phyloP scores from a whole-genome alignment of 2,329 filamentous ascomycete genomes.

The Microsporum audouinii region DNA sequence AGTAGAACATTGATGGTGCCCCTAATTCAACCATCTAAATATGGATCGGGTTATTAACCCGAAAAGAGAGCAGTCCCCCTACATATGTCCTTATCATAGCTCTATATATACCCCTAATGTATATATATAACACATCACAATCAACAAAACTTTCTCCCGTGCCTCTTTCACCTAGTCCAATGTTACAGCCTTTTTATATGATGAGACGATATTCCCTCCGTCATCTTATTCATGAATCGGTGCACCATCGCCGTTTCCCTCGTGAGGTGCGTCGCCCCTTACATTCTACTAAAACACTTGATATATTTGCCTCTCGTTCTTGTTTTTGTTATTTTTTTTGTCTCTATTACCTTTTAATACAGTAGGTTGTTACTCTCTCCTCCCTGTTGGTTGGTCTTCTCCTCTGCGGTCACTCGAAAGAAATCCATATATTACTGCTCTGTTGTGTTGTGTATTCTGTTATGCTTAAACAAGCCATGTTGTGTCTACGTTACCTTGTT shows the following conservation, averaged over 20 bases:
- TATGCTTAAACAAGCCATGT: not conserved
- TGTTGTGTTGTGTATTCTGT: not conserved
- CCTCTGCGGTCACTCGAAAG: not conserved
- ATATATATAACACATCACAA: too few relatives aligned
- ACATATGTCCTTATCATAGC: not conserved
- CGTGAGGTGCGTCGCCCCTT: not conserved
- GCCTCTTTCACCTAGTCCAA: not conserved
- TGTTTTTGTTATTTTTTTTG: not conserved
- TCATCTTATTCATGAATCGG: not conserved
- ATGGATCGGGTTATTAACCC: not conserved
- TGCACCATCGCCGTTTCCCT: not conserved
- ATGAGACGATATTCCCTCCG: not conserved
- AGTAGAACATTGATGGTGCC: not conserved
- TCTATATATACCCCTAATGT: not conserved
- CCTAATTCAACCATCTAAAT: not conserved
- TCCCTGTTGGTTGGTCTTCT: not conserved
- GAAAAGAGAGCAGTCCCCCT: not conserved
- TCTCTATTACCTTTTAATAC: not conserved
- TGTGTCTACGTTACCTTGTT: not conserved
- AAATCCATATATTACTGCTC: not conserved
- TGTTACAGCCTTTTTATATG: not conserved
- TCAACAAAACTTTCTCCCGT: too few relatives aligned
- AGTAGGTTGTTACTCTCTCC: not conserved
- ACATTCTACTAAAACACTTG: not conserved
- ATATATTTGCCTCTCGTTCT: not conserved